These are phyloP conservation scores for Tuber borchii DNA, from an alignment of 495 filamentous ascomycete species.

Conservation along the genomic window DNA sequence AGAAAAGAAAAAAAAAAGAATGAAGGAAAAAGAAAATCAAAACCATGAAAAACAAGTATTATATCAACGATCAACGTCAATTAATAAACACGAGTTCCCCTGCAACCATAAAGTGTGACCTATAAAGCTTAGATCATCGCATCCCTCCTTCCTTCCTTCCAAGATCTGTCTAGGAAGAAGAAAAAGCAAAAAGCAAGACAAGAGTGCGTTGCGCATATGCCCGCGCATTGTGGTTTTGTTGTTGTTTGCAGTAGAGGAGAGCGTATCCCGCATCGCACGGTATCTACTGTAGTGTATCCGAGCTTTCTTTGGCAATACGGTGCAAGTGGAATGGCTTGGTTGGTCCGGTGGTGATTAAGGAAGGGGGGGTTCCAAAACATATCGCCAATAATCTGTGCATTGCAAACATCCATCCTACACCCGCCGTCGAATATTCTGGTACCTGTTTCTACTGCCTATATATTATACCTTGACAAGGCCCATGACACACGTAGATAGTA, in stretches of 20 bases:
- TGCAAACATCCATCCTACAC: background rate
- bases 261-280: background rate
- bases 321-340: background rate
- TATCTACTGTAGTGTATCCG: background rate
- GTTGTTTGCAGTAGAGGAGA: background rate
- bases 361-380: background rate
- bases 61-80: background rate
- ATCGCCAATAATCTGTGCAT: background rate
- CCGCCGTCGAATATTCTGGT: background rate
- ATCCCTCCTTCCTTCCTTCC: background rate
- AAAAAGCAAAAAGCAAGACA: background rate
- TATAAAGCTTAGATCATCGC: background rate
- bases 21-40: background rate
- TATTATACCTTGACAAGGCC: background rate
- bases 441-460: background rate
- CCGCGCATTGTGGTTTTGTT: too few relatives aligned
- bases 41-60: background rate
- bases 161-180: background rate
- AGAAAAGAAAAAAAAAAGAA: background rate
- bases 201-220: background rate
- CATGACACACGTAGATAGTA: background rate
- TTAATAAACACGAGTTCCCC: too few relatives aligned
- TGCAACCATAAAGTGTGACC: too few relatives aligned
- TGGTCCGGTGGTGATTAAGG: background rate
- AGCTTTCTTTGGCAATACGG: background rate